Evolutionary conservation across 768 basidiomycete species (phyloP), one percentile per base, ranked within the genome.

Genomic region (Serpula lacrymans): DNA sequence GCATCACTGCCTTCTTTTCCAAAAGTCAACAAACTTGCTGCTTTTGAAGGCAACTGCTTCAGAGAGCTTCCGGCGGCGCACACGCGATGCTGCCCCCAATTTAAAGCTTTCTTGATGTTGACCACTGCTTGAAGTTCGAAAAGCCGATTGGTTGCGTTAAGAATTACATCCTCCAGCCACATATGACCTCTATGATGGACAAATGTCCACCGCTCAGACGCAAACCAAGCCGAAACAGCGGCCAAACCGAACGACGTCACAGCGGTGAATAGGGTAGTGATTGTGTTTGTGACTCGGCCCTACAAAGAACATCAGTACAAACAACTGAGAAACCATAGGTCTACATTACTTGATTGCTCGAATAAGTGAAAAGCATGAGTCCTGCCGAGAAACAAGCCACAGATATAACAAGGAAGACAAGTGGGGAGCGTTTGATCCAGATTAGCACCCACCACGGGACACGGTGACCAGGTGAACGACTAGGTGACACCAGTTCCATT

Each of bases 371-470:
- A 31, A 82, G 75, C 52, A 83, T 80, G 13, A 89, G 70, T 11
- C 87, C 87, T 29, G 84, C 72, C 1, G 84, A 88, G 62, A 90
- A 90, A 60, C 82, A 84, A 28, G 84, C 84, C 32, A 89, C 86
- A 39, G 88, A 87, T 58, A 89, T 71, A 44, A 89, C 86, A 33
- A 89, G 76, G 65, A 89, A 88, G 46, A 88, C 83, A 24, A 90
- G 70, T 11, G 87, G 87, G 5, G 85, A 86, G 25, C 86, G 71
- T 56, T 88, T 89, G 65, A 89, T 89, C 87, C 85, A 90, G 50
- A 89, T 88, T 29, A 75, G 57, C 17, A 77, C 72, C 74, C 74
- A 76, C 74, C 74, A 76, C 7, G 74, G 74, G 36, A 77, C 74
- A 46, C 74, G 69, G 48, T 76, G 69, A 39, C 74, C 71, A 39